phyloP scores from a whole-genome alignment of 176 grass and related monocot species.

The Tuctoria greenei region DNA sequence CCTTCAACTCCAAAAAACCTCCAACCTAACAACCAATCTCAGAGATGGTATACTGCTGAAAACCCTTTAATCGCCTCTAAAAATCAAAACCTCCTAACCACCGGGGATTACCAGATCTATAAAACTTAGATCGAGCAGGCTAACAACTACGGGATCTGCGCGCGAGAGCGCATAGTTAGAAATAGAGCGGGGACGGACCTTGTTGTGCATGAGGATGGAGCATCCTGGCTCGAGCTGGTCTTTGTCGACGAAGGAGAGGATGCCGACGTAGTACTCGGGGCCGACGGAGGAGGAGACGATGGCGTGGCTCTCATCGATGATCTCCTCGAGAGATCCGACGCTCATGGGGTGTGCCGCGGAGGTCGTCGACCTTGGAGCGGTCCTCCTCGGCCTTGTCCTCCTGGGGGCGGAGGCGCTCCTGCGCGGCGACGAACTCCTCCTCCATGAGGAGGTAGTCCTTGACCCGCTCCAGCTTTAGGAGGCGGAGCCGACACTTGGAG shows the following conservation, averaged over 20 bases:
- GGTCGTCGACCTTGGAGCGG: slow-evolving; percentile 84
- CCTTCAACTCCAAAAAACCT: not conserved
- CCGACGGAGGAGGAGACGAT: slow-evolving; percentile 84
- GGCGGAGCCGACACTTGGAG: slow-evolving; percentile 82
- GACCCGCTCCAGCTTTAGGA: slow-evolving; percentile 88
- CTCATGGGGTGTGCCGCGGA: slow-evolving; percentile 81
- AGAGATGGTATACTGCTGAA: not conserved
- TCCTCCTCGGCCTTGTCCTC: slow-evolving; percentile 92
- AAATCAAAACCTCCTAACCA: not conserved
- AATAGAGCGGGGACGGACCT: slow-evolving; percentile 34
- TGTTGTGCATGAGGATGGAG: slow-evolving; percentile 91
- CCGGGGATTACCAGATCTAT: not conserved
- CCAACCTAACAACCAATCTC: not conserved
- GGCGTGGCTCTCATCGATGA: slow-evolving; percentile 87
- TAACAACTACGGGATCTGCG: not conserved
- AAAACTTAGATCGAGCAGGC: not conserved
- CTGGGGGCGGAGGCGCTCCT: slow-evolving; percentile 77
- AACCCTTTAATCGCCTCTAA: not conserved
- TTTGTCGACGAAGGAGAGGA: slow-evolving; percentile 84
- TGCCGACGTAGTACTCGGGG: slow-evolving; percentile 84
- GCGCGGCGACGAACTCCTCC: slow-evolving; percentile 83
- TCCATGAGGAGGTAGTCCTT: slow-evolving; percentile 94
- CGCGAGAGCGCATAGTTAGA: not conserved
- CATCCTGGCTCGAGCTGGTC: slow-evolving; percentile 90
- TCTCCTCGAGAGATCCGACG: slow-evolving; percentile 85